Evolutionary conservation across 768 basidiomycete genomes (phyloP).

Genomic region (Pleurotus giganteus): DNA sequence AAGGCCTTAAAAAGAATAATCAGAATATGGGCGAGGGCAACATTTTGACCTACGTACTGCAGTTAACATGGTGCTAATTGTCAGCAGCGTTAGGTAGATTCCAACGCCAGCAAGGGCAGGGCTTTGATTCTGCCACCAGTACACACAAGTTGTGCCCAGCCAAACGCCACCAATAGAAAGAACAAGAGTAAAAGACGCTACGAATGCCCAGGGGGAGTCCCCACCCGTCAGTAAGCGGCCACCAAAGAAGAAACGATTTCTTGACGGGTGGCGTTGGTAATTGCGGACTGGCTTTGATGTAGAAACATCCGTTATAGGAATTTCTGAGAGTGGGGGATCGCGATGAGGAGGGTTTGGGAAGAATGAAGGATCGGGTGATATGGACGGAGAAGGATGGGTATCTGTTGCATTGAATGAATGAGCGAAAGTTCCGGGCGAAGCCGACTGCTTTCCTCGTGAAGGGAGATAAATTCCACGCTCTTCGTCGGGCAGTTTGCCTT

Average conservation of each 20-base stretch:
- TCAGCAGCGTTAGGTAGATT: conserved; percentile 55
- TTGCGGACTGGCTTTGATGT: conserved; percentile 47
- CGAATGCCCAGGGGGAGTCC: conserved; percentile 82
- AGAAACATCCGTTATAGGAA: conserved; percentile 32
- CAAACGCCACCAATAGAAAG: conserved; percentile 74
- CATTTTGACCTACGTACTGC: conserved; percentile 48
- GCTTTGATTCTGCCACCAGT: conserved; percentile 84
- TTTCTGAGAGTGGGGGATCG: conserved; percentile 32
- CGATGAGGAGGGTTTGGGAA: conserved; percentile 20
- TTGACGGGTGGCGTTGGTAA: conserved; percentile 65
- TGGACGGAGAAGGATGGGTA: conserved; percentile 13
- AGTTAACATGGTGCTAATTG: conserved; percentile 71
- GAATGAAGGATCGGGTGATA: conserved; percentile 18
- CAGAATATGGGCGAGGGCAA: conserved; percentile 7
- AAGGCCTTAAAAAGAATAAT: conserved; percentile 49
- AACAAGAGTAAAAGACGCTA: conserved; percentile 58
- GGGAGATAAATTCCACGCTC: conserved; percentile 24
- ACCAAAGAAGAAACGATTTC: conserved; percentile 71
- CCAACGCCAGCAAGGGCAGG: conserved; percentile 61
- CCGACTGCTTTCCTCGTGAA: conserved; percentile 19
- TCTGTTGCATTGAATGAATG: conserved; percentile 13
- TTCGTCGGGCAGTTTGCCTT: conserved; percentile 32
- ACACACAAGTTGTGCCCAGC: conserved; percentile 86
- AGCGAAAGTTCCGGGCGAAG: conserved; percentile 12
- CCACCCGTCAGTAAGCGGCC: conserved; percentile 82